Percentiles rank a stretch among this genome's conserved stretches.
Evolutionary conservation across 352 stramenopile species (phyloP).

Genomic region (Plasmopara viticola): DNA sequence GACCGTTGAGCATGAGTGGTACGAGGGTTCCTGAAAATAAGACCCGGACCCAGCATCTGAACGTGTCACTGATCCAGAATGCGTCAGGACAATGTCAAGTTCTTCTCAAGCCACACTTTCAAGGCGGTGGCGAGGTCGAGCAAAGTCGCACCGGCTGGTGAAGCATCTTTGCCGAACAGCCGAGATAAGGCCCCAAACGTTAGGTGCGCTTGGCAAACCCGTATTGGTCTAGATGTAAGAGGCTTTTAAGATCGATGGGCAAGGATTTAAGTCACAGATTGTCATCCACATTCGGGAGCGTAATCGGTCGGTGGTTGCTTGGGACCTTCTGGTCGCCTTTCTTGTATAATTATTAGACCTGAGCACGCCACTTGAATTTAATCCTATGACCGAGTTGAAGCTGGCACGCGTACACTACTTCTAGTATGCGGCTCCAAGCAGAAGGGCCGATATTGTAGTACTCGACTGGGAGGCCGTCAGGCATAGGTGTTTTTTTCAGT

Average conservation of each 20-base stretch:
- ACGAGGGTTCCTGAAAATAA: not conserved
- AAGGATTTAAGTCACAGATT: not conserved
- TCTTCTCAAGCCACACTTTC: not conserved
- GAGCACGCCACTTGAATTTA: not conserved
- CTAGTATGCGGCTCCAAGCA: not conserved
- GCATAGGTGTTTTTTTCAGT: not conserved
- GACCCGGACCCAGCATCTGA: not conserved
- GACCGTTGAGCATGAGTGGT: too few species aligned
- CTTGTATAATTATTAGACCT: not conserved
- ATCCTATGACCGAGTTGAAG: not conserved
- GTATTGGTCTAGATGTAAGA: not conserved
- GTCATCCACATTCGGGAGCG: not conserved
- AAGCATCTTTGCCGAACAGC: not conserved
- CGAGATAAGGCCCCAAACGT: not conserved
- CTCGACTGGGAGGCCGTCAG: not conserved
- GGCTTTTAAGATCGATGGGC: not conserved
- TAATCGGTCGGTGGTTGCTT: not conserved
- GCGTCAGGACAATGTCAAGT: not conserved
- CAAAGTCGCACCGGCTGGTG: not conserved
- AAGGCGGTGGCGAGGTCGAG: not conserved
- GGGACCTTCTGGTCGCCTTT: not conserved
- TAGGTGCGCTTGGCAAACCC: not conserved
- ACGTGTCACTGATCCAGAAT: not conserved
- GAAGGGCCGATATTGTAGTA: not conserved
- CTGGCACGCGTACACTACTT: not conserved